phyloP scores from a whole-genome alignment of 208 protist genomes.

The Acanthamoeba royreba region DNA sequence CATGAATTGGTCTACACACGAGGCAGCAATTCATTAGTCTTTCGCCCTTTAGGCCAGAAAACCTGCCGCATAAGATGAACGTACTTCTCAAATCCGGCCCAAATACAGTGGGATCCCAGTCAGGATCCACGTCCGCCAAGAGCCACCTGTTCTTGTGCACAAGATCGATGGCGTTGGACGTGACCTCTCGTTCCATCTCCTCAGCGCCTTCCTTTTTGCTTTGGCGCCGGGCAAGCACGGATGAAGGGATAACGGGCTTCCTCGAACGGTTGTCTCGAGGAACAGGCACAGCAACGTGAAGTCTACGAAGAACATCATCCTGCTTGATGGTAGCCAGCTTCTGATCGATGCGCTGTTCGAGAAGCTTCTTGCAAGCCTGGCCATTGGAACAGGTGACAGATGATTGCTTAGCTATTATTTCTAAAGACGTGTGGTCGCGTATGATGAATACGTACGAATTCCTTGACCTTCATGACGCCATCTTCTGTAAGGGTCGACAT shows the following conservation, averaged over 20 bases:
- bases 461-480: constrained; percentile 78
- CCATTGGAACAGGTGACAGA: background rate
- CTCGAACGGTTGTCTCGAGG: constrained; percentile 83
- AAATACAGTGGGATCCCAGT: constrained; percentile 46
- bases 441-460: constrained; percentile 2
- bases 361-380: constrained; percentile 93
- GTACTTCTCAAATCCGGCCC: constrained; percentile 23
- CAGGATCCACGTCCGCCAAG: background rate
- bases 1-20: constrained; percentile 65
- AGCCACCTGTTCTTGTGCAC: constrained; percentile 20
- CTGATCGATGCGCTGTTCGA: constrained; percentile 91
- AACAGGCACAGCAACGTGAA: constrained; percentile 76
- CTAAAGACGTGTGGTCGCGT: background rate
- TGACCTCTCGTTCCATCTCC: constrained; percentile 34
- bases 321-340: constrained; percentile 89
- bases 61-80: too few relatives aligned
- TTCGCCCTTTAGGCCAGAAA: too few relatives aligned
- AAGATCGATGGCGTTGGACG: constrained; percentile 15
- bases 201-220: background rate
- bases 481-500: constrained; percentile 95
- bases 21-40: too few relatives aligned
- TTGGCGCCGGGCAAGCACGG: constrained; percentile 3
- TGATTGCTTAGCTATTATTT: background rate
- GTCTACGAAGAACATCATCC: constrained; percentile 80
- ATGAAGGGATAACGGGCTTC: constrained; percentile 57